Evolutionary conservation across 371 early-diverging fungal species (phyloP).

Genomic region (Massospora cicadina): DNA sequence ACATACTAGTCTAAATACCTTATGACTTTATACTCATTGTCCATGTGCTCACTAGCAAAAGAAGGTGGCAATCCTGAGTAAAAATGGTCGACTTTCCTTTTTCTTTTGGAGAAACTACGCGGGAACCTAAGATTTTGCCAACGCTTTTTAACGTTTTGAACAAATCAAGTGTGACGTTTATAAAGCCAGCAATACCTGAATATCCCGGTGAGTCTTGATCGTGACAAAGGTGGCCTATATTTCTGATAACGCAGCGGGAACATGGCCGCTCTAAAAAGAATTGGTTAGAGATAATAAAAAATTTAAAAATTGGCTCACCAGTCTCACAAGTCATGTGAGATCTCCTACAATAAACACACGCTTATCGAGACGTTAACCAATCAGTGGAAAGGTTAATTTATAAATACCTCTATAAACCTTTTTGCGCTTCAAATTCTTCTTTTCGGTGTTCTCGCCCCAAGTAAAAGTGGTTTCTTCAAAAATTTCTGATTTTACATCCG

Average conservation of each 20-base stretch:
- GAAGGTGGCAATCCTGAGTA: constrained; percentile 30
- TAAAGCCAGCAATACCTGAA: constrained; percentile 10
- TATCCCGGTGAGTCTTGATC: constrained; percentile 42
- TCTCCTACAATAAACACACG: constrained; percentile 66
- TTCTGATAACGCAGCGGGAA: constrained; percentile 81
- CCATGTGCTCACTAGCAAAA: constrained; percentile 61
- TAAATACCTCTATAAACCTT: neutral
- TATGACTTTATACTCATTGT: constrained; percentile 62
- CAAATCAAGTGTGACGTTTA: neutral
- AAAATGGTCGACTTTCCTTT: constrained; percentile 7
- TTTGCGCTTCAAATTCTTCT: constrained; percentile 1
- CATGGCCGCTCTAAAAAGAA: constrained; percentile 55
- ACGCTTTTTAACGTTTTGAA: neutral
- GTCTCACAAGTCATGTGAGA: constrained; percentile 78
- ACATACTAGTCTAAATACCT: constrained; percentile 24
- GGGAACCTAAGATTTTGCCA: neutral
- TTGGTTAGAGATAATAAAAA: neutral
- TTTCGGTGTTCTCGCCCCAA: neutral
- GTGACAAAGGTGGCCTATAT: constrained; percentile 78
- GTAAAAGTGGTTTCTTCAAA: neutral
- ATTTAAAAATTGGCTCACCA: constrained; percentile 20
- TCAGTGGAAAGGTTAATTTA: neutral
- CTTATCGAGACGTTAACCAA: constrained; percentile 17
- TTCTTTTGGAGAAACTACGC: neutral
- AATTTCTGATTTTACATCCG: no score